A percentile compares a stretch with the other conserved stretches of the same genome.
Evolutionary conservation across 208 protist genomes (phyloP).

Genomic region (Leptomonas pyrrhocoris): DNA sequence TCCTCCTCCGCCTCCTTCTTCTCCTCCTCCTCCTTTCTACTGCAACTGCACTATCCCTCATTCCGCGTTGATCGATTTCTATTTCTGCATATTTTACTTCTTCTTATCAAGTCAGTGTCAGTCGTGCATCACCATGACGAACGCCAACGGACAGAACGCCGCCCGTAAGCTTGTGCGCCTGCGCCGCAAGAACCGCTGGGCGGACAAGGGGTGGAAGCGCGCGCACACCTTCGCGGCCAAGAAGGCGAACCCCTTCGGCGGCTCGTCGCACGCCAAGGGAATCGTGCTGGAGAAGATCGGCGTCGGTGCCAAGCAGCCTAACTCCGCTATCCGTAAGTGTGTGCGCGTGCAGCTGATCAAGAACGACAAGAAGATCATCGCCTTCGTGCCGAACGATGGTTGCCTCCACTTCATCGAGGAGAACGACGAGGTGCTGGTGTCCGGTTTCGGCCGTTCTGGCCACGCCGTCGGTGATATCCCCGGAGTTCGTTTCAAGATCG

Average conservation of each 20-base stretch:
- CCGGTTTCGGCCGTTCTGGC: slow-evolving; percentile 98
- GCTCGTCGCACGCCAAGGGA: slow-evolving; percentile 98
- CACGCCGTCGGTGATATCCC: slow-evolving; percentile 99
- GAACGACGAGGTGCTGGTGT: slow-evolving; percentile 99
- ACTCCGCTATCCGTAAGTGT: slow-evolving; percentile 99
- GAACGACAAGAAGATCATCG: slow-evolving; percentile 99
- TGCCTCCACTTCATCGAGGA: slow-evolving; percentile 99
- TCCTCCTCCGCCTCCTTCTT: not conserved
- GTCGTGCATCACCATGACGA: slow-evolving; percentile 83
- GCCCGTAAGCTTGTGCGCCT: slow-evolving; percentile 96
- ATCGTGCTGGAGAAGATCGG: slow-evolving; percentile 99
- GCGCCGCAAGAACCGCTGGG: slow-evolving; percentile 96
- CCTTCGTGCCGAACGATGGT: slow-evolving; percentile 99
- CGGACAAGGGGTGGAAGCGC: slow-evolving; percentile 99
- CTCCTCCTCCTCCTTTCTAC: not conserved
- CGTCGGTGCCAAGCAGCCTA: slow-evolving; percentile 99
- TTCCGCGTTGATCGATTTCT: too few species aligned
- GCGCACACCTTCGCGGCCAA: slow-evolving; percentile 93
- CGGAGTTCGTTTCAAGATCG: slow-evolving; percentile 99
- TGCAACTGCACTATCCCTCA: too few species aligned
- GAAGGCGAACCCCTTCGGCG: slow-evolving; percentile 98
- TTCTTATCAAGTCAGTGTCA: too few species aligned
- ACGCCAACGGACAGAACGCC: slow-evolving; percentile 97
- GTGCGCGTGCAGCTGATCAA: slow-evolving; percentile 99
- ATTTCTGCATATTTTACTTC: too few species aligned